Base-by-base conservation (phyloP, 495 filamentous ascomycete species). In the Hyaloscypha hepaticicola region DNA sequence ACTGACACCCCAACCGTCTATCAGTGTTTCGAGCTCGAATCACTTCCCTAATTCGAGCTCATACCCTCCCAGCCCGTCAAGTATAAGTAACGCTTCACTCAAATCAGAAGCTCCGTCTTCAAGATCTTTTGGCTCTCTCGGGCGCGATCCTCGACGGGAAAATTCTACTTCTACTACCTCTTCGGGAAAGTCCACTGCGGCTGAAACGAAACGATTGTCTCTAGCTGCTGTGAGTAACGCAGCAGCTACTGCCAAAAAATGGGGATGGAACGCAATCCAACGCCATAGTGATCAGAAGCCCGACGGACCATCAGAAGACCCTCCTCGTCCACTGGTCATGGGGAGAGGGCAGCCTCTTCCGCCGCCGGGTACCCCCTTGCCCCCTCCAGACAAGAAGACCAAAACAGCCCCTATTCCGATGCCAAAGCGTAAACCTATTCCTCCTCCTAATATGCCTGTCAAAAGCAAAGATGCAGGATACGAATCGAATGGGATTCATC, bases 161-260 rank as follows among this genome's bases (percentile, higher is more conserved):
- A 60, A 68, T 49, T 58, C 61, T 27, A 45, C 51, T 25, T 51
- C 65, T 2, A 64, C 66, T 16, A 16, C 38, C 3, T 70, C 68
- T n/a, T 66, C 66, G 0, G 59, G 49, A 22, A 69, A 65, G 21
- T 67, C 69, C 3, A 48, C 66, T 31, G 25, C 63, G 8, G 38
- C 58, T 19, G 69, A 72, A 48, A 69, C 77, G 12, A 83, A 80
- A 66, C 74, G 77, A 14, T 76, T 76, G 51, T 75, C 80, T 3
- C 61, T 86, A 29, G 79, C 85, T 28, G 85, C 88, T 5, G 80
- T 96, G 38, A 84, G 87, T 0, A 87, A 87, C 51, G 91, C 87
- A 4, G 90, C 91, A 19, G 87, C 89, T 5, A 87, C 85, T 14
- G 91, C 92, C 2, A 93, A 89, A 73, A 92, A 90, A 74, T 97